These are phyloP conservation scores for Heimioporus sp. DNA, from an alignment of 768 basidiomycete species.

Conservation along the genomic window DNA sequence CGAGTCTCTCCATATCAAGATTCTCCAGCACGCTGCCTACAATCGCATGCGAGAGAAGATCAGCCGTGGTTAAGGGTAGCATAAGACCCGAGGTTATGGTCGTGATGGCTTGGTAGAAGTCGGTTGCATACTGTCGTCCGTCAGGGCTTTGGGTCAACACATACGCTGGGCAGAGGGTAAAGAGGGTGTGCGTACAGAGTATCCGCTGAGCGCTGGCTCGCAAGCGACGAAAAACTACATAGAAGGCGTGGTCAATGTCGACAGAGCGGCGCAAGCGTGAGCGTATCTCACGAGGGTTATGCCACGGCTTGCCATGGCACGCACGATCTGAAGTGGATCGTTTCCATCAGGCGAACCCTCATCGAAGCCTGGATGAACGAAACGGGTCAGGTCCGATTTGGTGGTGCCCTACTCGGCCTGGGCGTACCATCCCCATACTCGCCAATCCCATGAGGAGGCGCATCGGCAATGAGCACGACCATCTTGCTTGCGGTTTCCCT, in stretches of 20 bases:
- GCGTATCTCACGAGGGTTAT: conserved; percentile 74
- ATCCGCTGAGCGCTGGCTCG: conserved; percentile 92
- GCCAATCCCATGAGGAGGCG: conserved; percentile 95
- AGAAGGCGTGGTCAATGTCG: conserved; percentile 2
- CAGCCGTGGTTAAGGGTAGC: conserved; percentile 94
- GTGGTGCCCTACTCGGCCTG: neutral
- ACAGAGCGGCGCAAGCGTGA: neutral
- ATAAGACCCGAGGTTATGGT: conserved; percentile 93
- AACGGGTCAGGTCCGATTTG: conserved; percentile 12
- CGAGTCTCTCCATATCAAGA: conserved; percentile 95
- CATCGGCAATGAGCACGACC: conserved; percentile 96
- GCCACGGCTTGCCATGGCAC: conserved; percentile 87
- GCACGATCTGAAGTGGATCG: conserved; percentile 84
- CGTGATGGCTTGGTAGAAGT: conserved; percentile 93
- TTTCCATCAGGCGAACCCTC: conserved; percentile 92
- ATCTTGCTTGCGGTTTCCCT: conserved; percentile 86
- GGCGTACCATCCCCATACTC: conserved; percentile 90
- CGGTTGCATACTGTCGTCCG: conserved; percentile 72
- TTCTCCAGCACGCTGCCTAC: conserved; percentile 97
- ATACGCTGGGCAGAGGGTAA: conserved; percentile 14
- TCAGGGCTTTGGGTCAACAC: conserved; percentile 14
- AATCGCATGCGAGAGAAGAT: conserved; percentile 92
- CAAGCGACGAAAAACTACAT: conserved; percentile 97
- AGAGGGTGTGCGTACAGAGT: conserved; percentile 56
- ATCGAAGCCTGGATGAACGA: conserved; percentile 67